Evolutionary conservation across 768 basidiomycete genomes (phyloP).

Genomic region (Auriscalpium orientale): DNA sequence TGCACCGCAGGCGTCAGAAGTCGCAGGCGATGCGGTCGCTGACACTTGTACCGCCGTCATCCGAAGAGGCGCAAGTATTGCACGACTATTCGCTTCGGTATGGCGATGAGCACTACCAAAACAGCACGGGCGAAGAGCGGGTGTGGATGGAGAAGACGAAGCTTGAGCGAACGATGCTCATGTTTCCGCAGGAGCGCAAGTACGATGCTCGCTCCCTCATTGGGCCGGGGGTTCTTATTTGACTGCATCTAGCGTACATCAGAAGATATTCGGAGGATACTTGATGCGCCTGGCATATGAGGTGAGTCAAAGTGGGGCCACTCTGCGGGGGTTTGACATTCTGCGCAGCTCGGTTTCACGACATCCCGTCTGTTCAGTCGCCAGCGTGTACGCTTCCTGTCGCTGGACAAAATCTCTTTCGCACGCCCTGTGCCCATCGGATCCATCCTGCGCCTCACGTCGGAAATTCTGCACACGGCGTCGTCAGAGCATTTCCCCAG

Average conservation of each 20-base stretch:
- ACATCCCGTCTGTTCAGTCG: slow-evolving; percentile 65
- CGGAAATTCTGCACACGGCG: slow-evolving; percentile 56
- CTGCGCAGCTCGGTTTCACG: slow-evolving; percentile 57
- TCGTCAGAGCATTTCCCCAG: slow-evolving; percentile 42
- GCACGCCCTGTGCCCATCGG: slow-evolving; percentile 78
- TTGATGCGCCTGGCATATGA: slow-evolving; percentile 68
- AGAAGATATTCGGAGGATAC: slow-evolving; percentile 76
- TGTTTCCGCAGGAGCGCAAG: slow-evolving; percentile 87
- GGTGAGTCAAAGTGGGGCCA: slow-evolving; percentile 26
- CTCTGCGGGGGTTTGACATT: background rate
- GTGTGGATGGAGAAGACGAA: slow-evolving; percentile 74
- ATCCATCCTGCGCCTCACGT: slow-evolving; percentile 67
- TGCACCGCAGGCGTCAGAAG: slow-evolving; percentile 52
- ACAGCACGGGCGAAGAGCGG: slow-evolving; percentile 31
- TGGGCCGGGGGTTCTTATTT: background rate
- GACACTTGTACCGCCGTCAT: slow-evolving; percentile 65
- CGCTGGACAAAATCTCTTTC: slow-evolving; percentile 76
- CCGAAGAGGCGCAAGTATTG: slow-evolving; percentile 56
- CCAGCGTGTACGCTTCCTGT: slow-evolving; percentile 61
- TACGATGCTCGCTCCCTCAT: slow-evolving; percentile 24
- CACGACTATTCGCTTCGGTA: slow-evolving; percentile 64
- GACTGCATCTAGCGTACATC: slow-evolving; percentile 49
- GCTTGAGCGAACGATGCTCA: slow-evolving; percentile 61
- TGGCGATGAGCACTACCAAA: slow-evolving; percentile 29
- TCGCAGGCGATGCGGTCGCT: slow-evolving; percentile 50